A percentile compares a stretch with the other conserved stretches of the same genome.
phyloP scores from a whole-genome alignment of 2,329 filamentous ascomycete genomes.

The Claviceps spartinae region DNA sequence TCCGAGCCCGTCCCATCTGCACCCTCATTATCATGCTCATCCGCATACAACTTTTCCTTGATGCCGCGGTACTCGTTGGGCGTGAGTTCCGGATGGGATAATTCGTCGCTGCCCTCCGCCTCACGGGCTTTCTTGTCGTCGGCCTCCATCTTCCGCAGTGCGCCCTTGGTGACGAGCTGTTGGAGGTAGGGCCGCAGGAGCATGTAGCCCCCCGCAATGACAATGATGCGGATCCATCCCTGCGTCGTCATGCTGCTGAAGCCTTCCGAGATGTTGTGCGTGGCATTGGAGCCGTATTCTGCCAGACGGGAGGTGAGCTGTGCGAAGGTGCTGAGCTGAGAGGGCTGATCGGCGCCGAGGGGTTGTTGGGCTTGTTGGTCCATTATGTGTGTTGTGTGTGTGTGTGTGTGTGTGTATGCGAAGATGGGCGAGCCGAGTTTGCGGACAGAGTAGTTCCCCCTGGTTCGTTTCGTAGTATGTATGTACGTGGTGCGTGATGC shows the following conservation, averaged over 20 bases:
- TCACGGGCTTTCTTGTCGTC: slow-evolving; percentile 29
- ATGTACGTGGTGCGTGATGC: too few species aligned
- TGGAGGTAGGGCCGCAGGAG: slow-evolving; percentile 63
- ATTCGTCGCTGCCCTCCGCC: neutral
- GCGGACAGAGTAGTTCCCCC: too few species aligned
- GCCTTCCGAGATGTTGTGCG: slow-evolving; percentile 35
- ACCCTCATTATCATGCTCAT: slow-evolving; percentile 32
- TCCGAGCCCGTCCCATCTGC: slow-evolving; percentile 34
- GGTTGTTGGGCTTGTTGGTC: slow-evolving; percentile 14
- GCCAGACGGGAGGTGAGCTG: slow-evolving; percentile 19
- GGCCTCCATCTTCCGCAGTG: slow-evolving; percentile 51
- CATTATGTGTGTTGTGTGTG: slow-evolving; percentile 2
- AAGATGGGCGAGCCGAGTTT: neutral
- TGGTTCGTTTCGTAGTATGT: too few species aligned
- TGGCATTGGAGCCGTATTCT: slow-evolving; percentile 24
- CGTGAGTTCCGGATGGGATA: slow-evolving; percentile 35
- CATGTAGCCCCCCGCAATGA: slow-evolving; percentile 59
- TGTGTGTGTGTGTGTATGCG: neutral
- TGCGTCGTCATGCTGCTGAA: slow-evolving; percentile 37
- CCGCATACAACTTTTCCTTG: slow-evolving; percentile 37
- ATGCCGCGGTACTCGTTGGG: slow-evolving; percentile 51
- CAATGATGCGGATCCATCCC: slow-evolving; percentile 54
- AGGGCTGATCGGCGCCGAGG: slow-evolving; percentile 12
- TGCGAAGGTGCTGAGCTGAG: slow-evolving; percentile 20
- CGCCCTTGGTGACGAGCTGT: slow-evolving; percentile 48